Base-by-base conservation (phyloP, 164 flowering plant species). In the Nelumbo lutea region DNA sequence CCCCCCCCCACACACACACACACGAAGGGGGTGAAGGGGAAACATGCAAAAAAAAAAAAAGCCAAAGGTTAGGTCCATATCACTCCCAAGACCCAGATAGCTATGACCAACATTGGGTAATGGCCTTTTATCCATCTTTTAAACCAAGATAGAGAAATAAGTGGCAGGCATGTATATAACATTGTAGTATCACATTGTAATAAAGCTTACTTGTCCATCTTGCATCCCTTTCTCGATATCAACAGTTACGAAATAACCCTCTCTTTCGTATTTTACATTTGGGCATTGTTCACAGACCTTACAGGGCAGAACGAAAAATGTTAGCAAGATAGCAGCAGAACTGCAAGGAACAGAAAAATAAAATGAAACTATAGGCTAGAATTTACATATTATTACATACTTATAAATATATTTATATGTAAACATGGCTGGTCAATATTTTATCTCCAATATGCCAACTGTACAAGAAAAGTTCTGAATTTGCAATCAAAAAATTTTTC, bases 181-280 rank as follows among this genome's bases (percentile, higher is more conserved):
- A 3, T 39, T 39, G 40, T 8, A 7, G 43, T 40, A 59, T 59
- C 43, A 39, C 10, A 3, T 40, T 4, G 63, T 10, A 55, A 39
- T 5, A 71, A 72, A 72, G 57, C 92, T 84, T 86, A 95, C 99
- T 74, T 94, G 88, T 6, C 97, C 97, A 85, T 95, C 98, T 79
- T 87, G 87, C 96, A 93, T 93, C 61, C 99, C 98, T 79, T 96
- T 96, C 82, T 96, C 99, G 72, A 96, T 93, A 79, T 96, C 99
- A 72, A 96, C 98, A 65, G 99, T 96, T 63, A 93, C 44, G 53
- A 83, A 84, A 70, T 91, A 86, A 46, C 99, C 99, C 71, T 93
- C 99, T 61, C 98, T 71, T 75, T 76, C 97, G 86, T 81, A 91
- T 83, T 93, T 96, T 70, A 91, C 92, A 82, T 96, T 96, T 64